Evolutionary conservation across 345 rosid species (phyloP), one percentile per base, ranked within the genome.

Genomic region (Salix koriyanagi): DNA sequence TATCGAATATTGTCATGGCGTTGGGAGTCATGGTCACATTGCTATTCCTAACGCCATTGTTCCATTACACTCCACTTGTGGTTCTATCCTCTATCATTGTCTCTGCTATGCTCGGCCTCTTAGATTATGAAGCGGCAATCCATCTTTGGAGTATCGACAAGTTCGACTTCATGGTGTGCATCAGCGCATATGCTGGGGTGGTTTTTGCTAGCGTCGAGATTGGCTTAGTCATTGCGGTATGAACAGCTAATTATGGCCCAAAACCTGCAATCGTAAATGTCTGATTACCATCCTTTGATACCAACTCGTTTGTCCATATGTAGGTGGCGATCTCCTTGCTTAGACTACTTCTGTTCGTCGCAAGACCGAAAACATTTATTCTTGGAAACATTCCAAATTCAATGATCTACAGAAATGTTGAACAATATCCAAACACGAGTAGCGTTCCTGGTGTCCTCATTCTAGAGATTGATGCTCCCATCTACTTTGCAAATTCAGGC

Each of bases 1-100:
- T 90, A 34, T 94, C 99, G 6, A 96, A 96, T 88, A 88, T 96
- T 44, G 97, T 96, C 30, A 92, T 96, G 99, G 91, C 99, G 2
- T 72, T 87, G 30, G 97, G 93, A 1, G 92, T 96, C 78, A 92
- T 94, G 98, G 18, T 94, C 41, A 94, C 98, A 0, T 48, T 96
- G 81, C 79, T 96, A 48, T 89, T 94, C 79, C 84, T 96, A 26
- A 96, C 97, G 13, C 99, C 97, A 1, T 78, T 96, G 73, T 94
- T 96, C 86, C 79, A 91, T 70, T 92, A 92, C 90, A 96, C 99
- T 44, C 99, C 98, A 21, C 85, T 96, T 26, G 99, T 91, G 44
- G 98, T 92, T 39, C 95, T 96, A 58, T 89, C 97, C 34, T 83
- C 99, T 41, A 96, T 92, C 65, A 92, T 96, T 21, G 89, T 88